Evolutionary conservation across 129 eudicot species (phyloP).

Genomic region (Centella asiatica): DNA sequence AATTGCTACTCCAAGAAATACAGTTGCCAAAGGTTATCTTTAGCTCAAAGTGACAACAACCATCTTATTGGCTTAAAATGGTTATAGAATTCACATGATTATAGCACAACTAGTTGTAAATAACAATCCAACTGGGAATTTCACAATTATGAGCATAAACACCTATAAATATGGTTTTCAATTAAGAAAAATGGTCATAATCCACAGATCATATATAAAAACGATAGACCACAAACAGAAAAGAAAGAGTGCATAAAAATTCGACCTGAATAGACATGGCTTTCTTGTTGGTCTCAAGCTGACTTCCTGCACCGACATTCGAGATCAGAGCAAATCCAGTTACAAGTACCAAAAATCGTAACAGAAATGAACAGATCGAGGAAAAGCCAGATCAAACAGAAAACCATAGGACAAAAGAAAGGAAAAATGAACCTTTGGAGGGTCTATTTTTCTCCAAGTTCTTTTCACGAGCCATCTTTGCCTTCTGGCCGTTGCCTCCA

Average conservation of each 20-base stretch:
- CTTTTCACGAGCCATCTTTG: conserved; percentile 96
- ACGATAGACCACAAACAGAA: not conserved
- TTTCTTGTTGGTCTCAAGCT: conserved; percentile 50
- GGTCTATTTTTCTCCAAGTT: conserved; percentile 67
- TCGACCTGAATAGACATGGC: conserved; percentile 55
- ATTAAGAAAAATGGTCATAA: not conserved
- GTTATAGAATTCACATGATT: too few species aligned
- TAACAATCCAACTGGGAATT: too few species aligned
- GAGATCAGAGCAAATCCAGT: not conserved
- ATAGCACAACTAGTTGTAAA: too few species aligned
- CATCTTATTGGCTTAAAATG: too few species aligned
- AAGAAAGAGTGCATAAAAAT: not conserved
- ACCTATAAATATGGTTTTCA: too few species aligned
- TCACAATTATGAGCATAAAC: too few species aligned
- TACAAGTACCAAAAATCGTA: not conserved
- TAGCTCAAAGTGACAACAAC: too few species aligned
- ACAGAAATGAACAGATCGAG: not conserved
- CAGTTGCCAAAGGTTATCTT: too few species aligned
- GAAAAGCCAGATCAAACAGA: not conserved
- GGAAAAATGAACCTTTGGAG: conserved; percentile 28
- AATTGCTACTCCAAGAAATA: too few species aligned
- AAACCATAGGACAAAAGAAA: not conserved
- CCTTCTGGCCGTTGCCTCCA: conserved; percentile 92
- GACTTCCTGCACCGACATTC: conserved; percentile 54
- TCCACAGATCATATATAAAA: not conserved